Conservation (phyloP, 2,329 filamentous ascomycete species). For the Fusarium sp. region DNA sequence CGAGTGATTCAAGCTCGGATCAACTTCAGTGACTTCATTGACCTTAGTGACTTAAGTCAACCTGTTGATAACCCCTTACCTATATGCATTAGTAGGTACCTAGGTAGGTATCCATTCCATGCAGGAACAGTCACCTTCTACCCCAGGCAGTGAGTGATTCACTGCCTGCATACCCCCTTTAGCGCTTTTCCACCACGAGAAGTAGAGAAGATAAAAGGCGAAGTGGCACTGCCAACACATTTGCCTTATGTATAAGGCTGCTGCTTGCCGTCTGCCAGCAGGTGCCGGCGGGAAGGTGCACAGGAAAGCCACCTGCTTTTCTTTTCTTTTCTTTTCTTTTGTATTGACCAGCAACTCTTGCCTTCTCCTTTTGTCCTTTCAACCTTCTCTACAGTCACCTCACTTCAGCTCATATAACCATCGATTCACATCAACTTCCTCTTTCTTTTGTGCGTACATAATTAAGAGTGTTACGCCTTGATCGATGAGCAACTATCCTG, state of each 20-base stretch:
- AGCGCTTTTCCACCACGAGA: neutral
- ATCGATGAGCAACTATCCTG: neutral
- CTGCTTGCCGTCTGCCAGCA: conserved; percentile 16
- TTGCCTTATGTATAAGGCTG: neutral
- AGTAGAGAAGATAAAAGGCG: neutral
- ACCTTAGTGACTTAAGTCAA: too few species aligned
- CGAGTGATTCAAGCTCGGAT: too few species aligned
- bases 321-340: neutral
- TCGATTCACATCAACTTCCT: neutral
- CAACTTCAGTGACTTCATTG: too few species aligned
- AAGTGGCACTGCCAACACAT: conserved; percentile 1
- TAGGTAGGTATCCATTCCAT: too few species aligned
- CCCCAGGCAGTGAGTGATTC: conserved; percentile 9
- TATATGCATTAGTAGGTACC: too few species aligned
- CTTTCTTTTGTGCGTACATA: too few species aligned
- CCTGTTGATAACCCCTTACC: too few species aligned
- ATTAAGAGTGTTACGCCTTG: neutral
- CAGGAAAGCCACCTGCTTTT: conserved; percentile 3
- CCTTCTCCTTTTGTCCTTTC: neutral
- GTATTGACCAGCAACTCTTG: too few species aligned
- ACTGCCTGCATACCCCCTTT: neutral
- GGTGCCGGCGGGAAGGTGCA: conserved; percentile 18
- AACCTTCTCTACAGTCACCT: neutral
- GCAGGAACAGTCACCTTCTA: too few species aligned
- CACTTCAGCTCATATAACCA: too few species aligned